A percentile compares a stretch with the other conserved stretches of the same genome.
Conservation (phyloP, 1,284 basidiomycete species). For the Veloboletus limbatus region DNA sequence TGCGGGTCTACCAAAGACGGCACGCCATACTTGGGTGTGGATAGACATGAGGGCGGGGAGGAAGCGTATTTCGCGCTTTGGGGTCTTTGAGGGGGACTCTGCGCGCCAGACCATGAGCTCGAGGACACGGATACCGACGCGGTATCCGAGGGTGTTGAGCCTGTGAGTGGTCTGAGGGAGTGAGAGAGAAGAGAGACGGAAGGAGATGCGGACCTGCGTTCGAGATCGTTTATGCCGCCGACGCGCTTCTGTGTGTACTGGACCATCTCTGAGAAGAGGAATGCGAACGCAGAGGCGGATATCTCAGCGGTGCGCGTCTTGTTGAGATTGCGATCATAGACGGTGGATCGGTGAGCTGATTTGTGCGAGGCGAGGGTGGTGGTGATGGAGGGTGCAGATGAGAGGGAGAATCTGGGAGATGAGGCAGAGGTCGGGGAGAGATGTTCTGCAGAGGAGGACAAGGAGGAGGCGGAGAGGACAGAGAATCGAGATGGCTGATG, state of each 20-base stretch:
- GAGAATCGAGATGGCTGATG: conserved; percentile 71
- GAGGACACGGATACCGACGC: conserved; percentile 80
- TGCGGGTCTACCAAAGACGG: conserved; percentile 90
- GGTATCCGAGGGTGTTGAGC: conserved; percentile 86
- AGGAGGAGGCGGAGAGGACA: conserved; percentile 42
- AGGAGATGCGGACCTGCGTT: conserved; percentile 55
- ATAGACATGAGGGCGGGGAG: conserved; percentile 88
- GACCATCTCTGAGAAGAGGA: conserved; percentile 88
- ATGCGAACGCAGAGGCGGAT: conserved; percentile 78
- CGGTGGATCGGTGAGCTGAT: conserved; percentile 53
- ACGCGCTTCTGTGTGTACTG: conserved; percentile 96
- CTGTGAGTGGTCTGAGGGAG: conserved; percentile 46
- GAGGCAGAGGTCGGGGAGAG: conserved; percentile 55
- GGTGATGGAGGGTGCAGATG: conserved; percentile 51
- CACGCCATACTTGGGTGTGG: conserved; percentile 91
- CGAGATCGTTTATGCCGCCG: conserved; percentile 91
- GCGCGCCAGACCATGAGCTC: conserved; percentile 74
- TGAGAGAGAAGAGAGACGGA: background rate
- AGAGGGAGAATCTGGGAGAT: conserved; percentile 66
- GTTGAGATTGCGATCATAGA: conserved; percentile 85
- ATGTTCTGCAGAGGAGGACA: conserved; percentile 52
- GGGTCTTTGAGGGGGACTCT: conserved; percentile 71
- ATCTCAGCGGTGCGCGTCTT: conserved; percentile 81
- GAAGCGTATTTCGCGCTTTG: conserved; percentile 86
- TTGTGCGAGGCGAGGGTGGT: conserved; percentile 38